Evolutionary conservation across 345 rosid species (phyloP).

Genomic region (Microthlaspi erraticum): DNA sequence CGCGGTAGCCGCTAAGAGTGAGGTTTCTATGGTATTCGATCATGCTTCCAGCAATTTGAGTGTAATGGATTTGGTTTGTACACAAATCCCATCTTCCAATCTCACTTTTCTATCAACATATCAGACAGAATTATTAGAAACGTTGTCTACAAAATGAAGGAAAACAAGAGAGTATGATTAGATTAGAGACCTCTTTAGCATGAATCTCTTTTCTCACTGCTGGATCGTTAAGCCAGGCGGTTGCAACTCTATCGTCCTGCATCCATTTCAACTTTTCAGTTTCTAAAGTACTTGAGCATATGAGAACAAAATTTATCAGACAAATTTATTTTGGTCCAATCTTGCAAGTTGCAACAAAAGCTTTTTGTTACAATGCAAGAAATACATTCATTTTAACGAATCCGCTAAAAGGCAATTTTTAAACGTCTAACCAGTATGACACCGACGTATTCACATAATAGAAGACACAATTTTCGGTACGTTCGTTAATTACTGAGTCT

Average conservation of each 20-base stretch:
- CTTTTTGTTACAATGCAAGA: too few relatives aligned
- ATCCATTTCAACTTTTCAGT: constrained; percentile 14
- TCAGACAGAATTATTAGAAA: background rate
- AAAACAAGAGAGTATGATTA: background rate
- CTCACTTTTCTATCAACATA: constrained; percentile 47
- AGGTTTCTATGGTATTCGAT: constrained; percentile 81
- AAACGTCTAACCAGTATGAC: too few relatives aligned
- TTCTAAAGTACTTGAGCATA: background rate
- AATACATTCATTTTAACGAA: too few relatives aligned
- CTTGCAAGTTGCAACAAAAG: background rate
- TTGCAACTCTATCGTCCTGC: constrained; percentile 83
- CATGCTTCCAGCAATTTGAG: constrained; percentile 80
- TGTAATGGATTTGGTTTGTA: constrained; percentile 47
- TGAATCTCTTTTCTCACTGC: constrained; percentile 76
- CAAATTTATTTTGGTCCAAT: background rate
- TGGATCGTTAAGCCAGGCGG: constrained; percentile 69
- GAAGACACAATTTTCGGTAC: too few relatives aligned
- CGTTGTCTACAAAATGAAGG: background rate
- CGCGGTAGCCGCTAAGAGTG: constrained; percentile 67
- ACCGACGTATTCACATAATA: too few relatives aligned
- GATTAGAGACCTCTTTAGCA: constrained; percentile 59
- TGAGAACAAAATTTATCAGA: background rate
- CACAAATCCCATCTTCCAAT: constrained; percentile 63
- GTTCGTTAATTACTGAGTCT: too few relatives aligned
- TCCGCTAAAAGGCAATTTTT: too few relatives aligned